Evolutionary conservation across 2,329 filamentous ascomycete genomes (phyloP).

Genomic region (Fusarium torulosum): DNA sequence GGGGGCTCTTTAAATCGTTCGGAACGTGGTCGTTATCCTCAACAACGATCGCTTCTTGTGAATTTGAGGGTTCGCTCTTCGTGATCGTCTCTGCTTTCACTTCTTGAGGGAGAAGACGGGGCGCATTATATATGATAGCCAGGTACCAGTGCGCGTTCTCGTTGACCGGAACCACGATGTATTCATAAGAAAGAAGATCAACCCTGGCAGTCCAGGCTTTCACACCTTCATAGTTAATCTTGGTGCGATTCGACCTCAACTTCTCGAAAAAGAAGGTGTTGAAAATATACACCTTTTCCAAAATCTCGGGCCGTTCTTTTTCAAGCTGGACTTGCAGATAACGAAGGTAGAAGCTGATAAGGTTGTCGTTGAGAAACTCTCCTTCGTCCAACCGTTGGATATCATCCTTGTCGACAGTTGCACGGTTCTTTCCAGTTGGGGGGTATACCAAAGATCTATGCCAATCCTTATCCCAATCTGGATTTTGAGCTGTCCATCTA

Average conservation of each 20-base stretch:
- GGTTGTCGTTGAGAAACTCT: slow-evolving; percentile 91
- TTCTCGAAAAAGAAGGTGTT: slow-evolving; percentile 93
- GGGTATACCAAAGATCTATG: slow-evolving; percentile 73
- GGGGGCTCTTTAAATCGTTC: slow-evolving; percentile 25
- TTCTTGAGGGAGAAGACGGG: slow-evolving; percentile 64
- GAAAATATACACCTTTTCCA: slow-evolving; percentile 83
- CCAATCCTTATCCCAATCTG: slow-evolving; percentile 66
- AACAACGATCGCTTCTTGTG: slow-evolving; percentile 30
- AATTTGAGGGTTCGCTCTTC: slow-evolving; percentile 16
- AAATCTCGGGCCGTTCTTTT: slow-evolving; percentile 64
- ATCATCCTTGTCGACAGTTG: slow-evolving; percentile 77
- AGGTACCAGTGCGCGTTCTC: slow-evolving; percentile 92
- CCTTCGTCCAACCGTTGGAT: slow-evolving; percentile 83
- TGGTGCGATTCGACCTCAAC: slow-evolving; percentile 71
- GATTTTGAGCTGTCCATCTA: slow-evolving; percentile 65
- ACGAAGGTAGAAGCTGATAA: slow-evolving; percentile 89
- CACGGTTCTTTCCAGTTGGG: slow-evolving; percentile 67
- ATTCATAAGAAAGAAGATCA: slow-evolving; percentile 87
- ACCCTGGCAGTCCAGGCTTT: slow-evolving; percentile 88
- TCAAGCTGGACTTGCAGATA: slow-evolving; percentile 75
- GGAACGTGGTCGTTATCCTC: slow-evolving; percentile 25
- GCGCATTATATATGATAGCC: slow-evolving; percentile 92
- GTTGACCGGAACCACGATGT: slow-evolving; percentile 92
- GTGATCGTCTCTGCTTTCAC: slow-evolving; percentile 4
- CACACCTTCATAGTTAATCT: slow-evolving; percentile 87